Base-by-base conservation (phyloP, 2,329 filamentous ascomycete species). In the Fusarium napiforme region DNA sequence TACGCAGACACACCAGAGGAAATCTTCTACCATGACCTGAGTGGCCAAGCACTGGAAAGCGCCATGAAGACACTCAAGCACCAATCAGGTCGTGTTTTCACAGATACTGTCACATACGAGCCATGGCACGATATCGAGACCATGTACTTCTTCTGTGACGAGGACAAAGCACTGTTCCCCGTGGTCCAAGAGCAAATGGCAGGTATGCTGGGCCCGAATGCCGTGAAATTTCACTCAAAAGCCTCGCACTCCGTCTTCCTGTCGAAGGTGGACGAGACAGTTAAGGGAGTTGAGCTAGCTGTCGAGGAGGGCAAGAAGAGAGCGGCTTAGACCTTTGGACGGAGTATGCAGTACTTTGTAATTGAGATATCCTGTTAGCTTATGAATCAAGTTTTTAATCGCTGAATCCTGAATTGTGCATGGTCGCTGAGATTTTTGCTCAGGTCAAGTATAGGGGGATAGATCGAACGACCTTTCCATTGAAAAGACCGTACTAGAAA, bases 101-200 rank as follows among this genome's bases (percentile, higher is more conserved):
- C 74, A 8, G 78, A 74, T 26, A 42, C 63, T 7, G 72, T 75
- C 1, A 69, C 64, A n/a, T 77, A 75, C 18, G 78, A 78, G 45
- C 77, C 78, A 7, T 80, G 78, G 78, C 59, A 78, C 18, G 75
- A 78, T n/a, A 75, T 80, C 14, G 67, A 75, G 34, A 73, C 67
- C 39, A 73, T 75, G 65, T 79, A 75, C 64, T 74, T 80, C 52
- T 72, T 74, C 36, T 75, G 68, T 37, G 64, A 75, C 10, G 53
- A 75, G 1, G 78, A 79, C 53, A 64, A 79, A 21, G 78, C 76
- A 12, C 42, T 79, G 2, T 67, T 73, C 14, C 32, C 76, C 6
- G 53, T 53, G 0, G 67, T 73, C 1, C 78, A 79, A 42, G 43
- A 72, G 14, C 60, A 68, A 15, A 74, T 79, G 69, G 78, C 77